These are phyloP conservation scores for Closterium sp. DNA, from an alignment of 139 green algal genomes.

Conservation along the genomic window DNA sequence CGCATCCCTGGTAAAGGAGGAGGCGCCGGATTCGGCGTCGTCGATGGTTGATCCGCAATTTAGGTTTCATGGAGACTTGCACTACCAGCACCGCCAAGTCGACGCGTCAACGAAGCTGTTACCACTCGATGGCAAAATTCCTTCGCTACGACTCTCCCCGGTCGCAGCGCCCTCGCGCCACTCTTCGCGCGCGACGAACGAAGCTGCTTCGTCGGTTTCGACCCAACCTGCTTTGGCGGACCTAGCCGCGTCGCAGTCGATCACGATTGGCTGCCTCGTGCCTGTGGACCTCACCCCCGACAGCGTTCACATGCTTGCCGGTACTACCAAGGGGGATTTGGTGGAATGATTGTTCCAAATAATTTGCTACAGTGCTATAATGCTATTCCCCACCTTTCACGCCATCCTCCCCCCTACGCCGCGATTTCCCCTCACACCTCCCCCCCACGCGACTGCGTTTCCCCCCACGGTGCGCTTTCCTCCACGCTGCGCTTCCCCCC, in stretches of 20 bases:
- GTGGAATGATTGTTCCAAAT: neutral
- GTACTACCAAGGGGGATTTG: neutral
- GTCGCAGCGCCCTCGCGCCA: neutral
- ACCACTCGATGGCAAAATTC: neutral
- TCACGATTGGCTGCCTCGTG: neutral
- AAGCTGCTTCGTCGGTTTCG: neutral
- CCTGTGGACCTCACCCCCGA: neutral
- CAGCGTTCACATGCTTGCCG: neutral
- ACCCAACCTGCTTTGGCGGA: neutral
- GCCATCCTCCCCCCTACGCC: too few relatives aligned
- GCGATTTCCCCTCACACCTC: too few relatives aligned
- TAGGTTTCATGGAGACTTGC: neutral
- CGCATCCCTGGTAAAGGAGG: neutral
- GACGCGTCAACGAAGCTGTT: neutral
- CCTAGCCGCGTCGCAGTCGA: neutral
- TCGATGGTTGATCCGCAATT: neutral
- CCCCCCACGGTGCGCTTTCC: too few relatives aligned
- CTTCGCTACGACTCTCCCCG: neutral
- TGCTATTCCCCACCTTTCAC: too few relatives aligned
- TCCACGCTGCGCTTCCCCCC: too few relatives aligned
- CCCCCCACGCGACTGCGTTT: too few relatives aligned
- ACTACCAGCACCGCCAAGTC: neutral
- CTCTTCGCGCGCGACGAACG: neutral
- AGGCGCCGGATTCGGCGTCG: neutral
- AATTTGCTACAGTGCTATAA: too few relatives aligned